Percentiles rank a stretch among this genome's conserved stretches.
These are phyloP conservation scores for Cercospora janseana DNA, from an alignment of 2,329 filamentous ascomycete species.

Conservation along the genomic window DNA sequence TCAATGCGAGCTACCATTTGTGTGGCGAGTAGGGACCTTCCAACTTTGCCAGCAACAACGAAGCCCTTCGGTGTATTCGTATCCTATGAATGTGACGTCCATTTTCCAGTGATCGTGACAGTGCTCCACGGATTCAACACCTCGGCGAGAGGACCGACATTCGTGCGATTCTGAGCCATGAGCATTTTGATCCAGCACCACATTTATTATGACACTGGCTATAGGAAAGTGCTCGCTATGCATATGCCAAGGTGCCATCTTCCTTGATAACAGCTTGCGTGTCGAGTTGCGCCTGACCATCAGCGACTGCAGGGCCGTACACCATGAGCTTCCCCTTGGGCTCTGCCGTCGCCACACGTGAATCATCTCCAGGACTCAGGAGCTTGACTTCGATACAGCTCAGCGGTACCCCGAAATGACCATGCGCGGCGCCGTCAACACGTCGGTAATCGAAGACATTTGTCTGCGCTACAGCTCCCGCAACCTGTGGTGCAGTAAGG, in stretches of 20 bases:
- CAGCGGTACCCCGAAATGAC: conserved; percentile 79
- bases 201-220: conserved; percentile 42
- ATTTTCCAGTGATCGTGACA: no score
- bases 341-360: conserved; percentile 62
- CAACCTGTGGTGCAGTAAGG: conserved; percentile 76
- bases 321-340: conserved; percentile 58
- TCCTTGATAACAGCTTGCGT: conserved; percentile 64
- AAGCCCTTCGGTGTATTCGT: no score
- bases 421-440: conserved; percentile 46
- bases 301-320: conserved; percentile 70
- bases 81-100: no score
- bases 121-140: no score
- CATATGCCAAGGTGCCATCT: conserved; percentile 65
- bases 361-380: conserved; percentile 32
- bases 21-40: no score
- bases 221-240: conserved; percentile 12
- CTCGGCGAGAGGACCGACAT: no score
- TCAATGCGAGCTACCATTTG: no score
- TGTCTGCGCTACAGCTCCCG: conserved; percentile 84
- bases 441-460: conserved; percentile 81
- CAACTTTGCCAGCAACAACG: no score
- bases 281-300: conserved; percentile 62
- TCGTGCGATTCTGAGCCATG: no score
- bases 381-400: conserved; percentile 73
- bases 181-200: no score